Evolutionary conservation across 2,329 filamentous ascomycete genomes (phyloP).

Genomic region (Gyromitra esculenta): DNA sequence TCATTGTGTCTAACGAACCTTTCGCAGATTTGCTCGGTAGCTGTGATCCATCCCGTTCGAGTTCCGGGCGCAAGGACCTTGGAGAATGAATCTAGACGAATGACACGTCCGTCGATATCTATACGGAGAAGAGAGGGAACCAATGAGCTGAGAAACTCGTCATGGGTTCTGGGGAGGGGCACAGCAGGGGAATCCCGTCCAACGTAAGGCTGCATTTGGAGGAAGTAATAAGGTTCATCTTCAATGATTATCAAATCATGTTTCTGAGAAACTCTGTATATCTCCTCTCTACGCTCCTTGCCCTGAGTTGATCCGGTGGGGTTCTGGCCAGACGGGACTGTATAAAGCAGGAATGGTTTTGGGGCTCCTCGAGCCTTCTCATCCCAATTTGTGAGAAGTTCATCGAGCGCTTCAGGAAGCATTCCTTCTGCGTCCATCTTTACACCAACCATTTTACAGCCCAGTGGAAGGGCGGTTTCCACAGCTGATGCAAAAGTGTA

Average conservation of each 20-base stretch:
- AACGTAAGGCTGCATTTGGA: slow-evolving; percentile 77
- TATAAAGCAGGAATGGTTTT: slow-evolving; percentile 76
- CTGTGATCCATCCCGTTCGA: slow-evolving; percentile 88
- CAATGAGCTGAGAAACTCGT: slow-evolving; percentile 77
- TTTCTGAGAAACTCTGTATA: slow-evolving; percentile 82
- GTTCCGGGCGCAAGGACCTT: slow-evolving; percentile 88
- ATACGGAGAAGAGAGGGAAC: slow-evolving; percentile 80
- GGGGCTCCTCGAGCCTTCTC: slow-evolving; percentile 66
- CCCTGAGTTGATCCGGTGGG: slow-evolving; percentile 87
- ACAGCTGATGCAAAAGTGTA: slow-evolving; percentile 86
- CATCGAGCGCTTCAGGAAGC: slow-evolving; percentile 70
- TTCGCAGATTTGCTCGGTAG: slow-evolving; percentile 83
- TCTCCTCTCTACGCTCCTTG: slow-evolving; percentile 71
- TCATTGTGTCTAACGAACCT: slow-evolving; percentile 84
- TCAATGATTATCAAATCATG: slow-evolving; percentile 89
- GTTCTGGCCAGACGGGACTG: slow-evolving; percentile 84
- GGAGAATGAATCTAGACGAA: slow-evolving; percentile 92
- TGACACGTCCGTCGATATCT: slow-evolving; percentile 85
- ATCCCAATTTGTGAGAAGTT: slow-evolving; percentile 74
- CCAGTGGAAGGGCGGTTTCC: slow-evolving; percentile 72
- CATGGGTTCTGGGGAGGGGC: slow-evolving; percentile 68
- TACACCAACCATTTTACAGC: slow-evolving; percentile 69
- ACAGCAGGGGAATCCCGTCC: slow-evolving; percentile 61
- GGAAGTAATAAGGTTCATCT: slow-evolving; percentile 94
- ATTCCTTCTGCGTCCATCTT: slow-evolving; percentile 75